Evolutionary conservation across 306 rosid species (phyloP), one percentile per base, ranked within the genome.

Genomic region (Notholithocarpus densiflorus): DNA sequence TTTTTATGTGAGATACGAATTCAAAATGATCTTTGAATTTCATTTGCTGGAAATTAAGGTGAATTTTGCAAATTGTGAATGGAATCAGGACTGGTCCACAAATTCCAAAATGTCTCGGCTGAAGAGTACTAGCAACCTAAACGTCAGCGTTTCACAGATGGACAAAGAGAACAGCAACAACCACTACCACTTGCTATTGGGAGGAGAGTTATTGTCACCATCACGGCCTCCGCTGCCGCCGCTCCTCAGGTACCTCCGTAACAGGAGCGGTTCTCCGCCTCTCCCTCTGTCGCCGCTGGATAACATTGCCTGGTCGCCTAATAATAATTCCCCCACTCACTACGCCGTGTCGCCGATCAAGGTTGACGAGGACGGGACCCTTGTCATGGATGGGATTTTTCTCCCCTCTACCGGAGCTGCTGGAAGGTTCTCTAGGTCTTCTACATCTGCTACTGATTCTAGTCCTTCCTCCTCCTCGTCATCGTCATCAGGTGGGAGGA

Each of bases 321-420:
- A 40, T 40, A 40, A 40, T 40, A 40, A 7, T 40, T 40, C 12
- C 45, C 45, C 45, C 12, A 64, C 74, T 21, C 59, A 66, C 54
- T 92, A 87, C 81, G 11, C 90, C 59, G 84, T 89, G 54, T 75
- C 92, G 56, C 90, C 89, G 23, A 87, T 87, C 20, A 84, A 86
- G 82, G 88, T 68, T 13, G 91, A 85, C 2, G 97, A 92, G 66
- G 97, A 92, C 56, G 89, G 45, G 45, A 40, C 86, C 29, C 34
- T 92, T 34, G 94, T 92, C 71, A 92, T 92, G 84, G 93, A 92
- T 81, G 97, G 82, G 10, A 84, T 92, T 76, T 87, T 73, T 61
- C 88, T 92, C 76, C 84, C 79, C 72, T 62, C 77, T 1, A 23
- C 24, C 34, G 57, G 82, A 1, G 7, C 75, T 4, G 83, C 79